Evolutionary conservation across 1,139 yeast genomes (phyloP), one percentile per base, ranked within the genome.

Genomic region (Taiozyma sp.): DNA sequence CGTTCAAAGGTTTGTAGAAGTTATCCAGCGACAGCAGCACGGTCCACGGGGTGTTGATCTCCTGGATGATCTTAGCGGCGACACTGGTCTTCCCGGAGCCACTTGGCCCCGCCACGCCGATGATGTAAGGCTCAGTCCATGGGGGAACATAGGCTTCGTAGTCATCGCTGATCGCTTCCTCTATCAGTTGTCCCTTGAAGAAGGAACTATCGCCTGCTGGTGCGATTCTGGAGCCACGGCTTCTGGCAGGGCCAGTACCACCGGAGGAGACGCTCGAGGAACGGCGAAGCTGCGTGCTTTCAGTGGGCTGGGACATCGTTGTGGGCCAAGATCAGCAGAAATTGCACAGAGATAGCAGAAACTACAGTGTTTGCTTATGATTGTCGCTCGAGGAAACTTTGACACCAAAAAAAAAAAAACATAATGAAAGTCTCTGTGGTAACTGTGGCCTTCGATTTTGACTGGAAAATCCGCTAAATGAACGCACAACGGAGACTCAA

Each of bases 1-100:
- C 69, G 1, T 72, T 75, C 57, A 93, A 71, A 0, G 95, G 93
- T 50, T 78, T 81, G 69, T 93, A 93, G 65, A 91, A 93, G 68
- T 93, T 91, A 66, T 93, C 99, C 71, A 90, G 77, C 2, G 97
- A 87, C 40, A 93, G 68, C 53, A 93, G 73, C n/a, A 93, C 91
- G 0, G 98, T 89, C 97, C 98, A 91, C 1, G 99, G 98, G 51
- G 89, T 90, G 69, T 89, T 77, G 59, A 91, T 77, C 54, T 83
- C 82, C 52, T 85, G 80, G 52, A 91, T 88, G 58, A 93, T 85
- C 56, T 81, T 79, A 47, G 89, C 84, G 0, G 98, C 95, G 28
- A 93, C 88, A 32, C 96, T 86, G 0, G 99, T 93, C 65, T 93
- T 93, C 3, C 99, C 99, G 0, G 96, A 87, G 1, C 98, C 99